Evolutionary conservation across 305 asterid genomes (phyloP), one percentile per base, ranked within the genome.

Genomic region (Salvia sclarea): DNA sequence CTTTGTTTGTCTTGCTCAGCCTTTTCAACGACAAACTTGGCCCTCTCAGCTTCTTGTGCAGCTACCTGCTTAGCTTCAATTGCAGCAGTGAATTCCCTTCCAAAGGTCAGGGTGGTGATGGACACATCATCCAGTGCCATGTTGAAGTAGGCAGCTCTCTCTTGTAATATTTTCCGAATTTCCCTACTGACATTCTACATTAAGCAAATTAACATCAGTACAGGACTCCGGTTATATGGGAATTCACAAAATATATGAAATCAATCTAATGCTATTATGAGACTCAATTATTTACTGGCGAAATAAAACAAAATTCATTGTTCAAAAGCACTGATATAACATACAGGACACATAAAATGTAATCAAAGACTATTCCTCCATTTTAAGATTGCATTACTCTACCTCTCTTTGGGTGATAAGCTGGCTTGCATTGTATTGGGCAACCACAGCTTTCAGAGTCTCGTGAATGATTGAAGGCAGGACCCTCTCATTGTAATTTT

Each of bases 381-480:
- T 61, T 16, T 2, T 2, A 14, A 47, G 20, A 38, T 52, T 17
- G 2, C 54, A 3, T 8, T 31, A 21, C 10, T 47, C 44, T 79
- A 87, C 98, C 93, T 93, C 98, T 86, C 98, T 84, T 84, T 93
- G 98, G 67, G 98, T 93, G 84, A 93, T 85, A 31, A 93, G 95
- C 87, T 93, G 97, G 80, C 97, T 93, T 13, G 98, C 98, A 73
- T 93, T 92, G 82, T 86, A 90, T 66, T 92, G 96, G 12, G 97
- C 98, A 76, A 92, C 98, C 64, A 92, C 98, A 66, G 97, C 77
- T 79, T 90, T 92, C 80, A 92, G 79, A 60, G 98, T 92, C 79
- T 92, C 98, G 37, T 88, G 96, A 68, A 92, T 90, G 56, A 92
- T 85, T 24, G 98, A 92, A 71, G 98, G 97, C 37, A 92, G 73